These are phyloP conservation scores for Bruguiera parviflora DNA, from an alignment of 345 rosid genomes.

Conservation along the genomic window DNA sequence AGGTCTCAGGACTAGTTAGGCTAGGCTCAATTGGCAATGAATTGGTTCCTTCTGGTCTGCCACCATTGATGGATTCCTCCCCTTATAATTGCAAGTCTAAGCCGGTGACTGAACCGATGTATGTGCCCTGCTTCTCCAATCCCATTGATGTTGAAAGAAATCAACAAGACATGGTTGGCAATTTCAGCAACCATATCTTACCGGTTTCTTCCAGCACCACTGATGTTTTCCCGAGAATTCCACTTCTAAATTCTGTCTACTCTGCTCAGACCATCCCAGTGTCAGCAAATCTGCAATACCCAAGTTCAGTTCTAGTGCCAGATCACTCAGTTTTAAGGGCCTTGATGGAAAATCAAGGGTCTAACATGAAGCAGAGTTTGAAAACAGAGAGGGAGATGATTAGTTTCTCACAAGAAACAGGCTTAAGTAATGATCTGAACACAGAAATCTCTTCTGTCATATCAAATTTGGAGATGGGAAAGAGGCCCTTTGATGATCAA, in stretches of 20 bases:
- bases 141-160: conserved; percentile 34
- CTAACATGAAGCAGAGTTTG: conserved; percentile 28
- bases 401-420: conserved; percentile 57
- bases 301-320: conserved; percentile 36
- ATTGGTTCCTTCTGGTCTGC: conserved; percentile 40
- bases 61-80: conserved; percentile 68
- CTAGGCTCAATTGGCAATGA: conserved; percentile 44
- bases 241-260: conserved; percentile 33
- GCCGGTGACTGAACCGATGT: conserved; percentile 29
- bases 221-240: conserved; percentile 27
- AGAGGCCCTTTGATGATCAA: conserved; percentile 42
- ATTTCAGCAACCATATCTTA: conserved; percentile 34
- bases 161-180: conserved; percentile 32
- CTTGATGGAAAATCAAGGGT: conserved; percentile 40
- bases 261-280: conserved; percentile 31
- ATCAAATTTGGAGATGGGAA: conserved; percentile 44
- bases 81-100: conserved; percentile 27
- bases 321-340: conserved; percentile 52
- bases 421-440: conserved; percentile 44
- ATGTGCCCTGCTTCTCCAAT: conserved; percentile 88
- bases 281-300: conserved; percentile 28
- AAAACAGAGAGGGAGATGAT: conserved; percentile 38
- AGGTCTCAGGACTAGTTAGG: conserved; percentile 44
- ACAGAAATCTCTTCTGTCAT: conserved; percentile 54
- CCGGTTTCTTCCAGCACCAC: conserved; percentile 21